Conservation (phyloP, 768 basidiomycete genomes). For the Suillus decipiens region DNA sequence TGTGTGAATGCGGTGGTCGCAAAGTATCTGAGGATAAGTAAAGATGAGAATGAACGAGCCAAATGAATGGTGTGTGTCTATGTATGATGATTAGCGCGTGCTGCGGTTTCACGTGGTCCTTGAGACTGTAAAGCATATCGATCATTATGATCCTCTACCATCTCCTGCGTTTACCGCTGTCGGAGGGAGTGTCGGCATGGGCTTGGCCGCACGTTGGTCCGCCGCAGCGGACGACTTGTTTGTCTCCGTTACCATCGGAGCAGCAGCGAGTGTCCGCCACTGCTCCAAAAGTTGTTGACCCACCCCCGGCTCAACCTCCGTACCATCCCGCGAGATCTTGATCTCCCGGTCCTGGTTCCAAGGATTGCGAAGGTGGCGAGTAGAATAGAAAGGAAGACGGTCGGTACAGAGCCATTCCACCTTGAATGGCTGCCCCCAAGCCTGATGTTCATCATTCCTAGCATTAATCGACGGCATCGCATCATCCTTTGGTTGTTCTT, state of each 20-base stretch:
- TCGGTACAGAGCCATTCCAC: slow-evolving; percentile 80
- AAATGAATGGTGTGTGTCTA: slow-evolving; percentile 14
- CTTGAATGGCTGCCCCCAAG: slow-evolving; percentile 80
- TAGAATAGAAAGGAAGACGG: slow-evolving; percentile 71
- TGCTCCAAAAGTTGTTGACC: slow-evolving; percentile 70
- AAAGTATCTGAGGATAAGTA: slow-evolving; percentile 4
- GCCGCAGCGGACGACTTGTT: slow-evolving; percentile 2
- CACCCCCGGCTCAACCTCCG: slow-evolving; percentile 83
- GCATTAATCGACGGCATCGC: slow-evolving; percentile 10
- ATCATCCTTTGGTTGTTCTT: slow-evolving; percentile 21
- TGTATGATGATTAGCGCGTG: slow-evolving; percentile 3
- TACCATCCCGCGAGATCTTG: slow-evolving; percentile 87
- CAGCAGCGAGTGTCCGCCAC: slow-evolving; percentile 50
- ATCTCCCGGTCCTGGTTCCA: slow-evolving; percentile 89
- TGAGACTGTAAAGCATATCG: neutral
- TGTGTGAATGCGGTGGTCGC: slow-evolving; percentile 53
- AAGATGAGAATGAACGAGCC: slow-evolving; percentile 15
- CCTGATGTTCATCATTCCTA: slow-evolving; percentile 24
- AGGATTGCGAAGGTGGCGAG: slow-evolving; percentile 81
- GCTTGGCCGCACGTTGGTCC: slow-evolving; percentile 13
- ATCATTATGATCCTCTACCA: slow-evolving; percentile 6
- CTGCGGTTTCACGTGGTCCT: neutral
- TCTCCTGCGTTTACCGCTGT: neutral
- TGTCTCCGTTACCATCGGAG: slow-evolving; percentile 10
- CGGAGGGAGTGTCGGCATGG: slow-evolving; percentile 3